Percentiles rank a stretch among this genome's conserved stretches.
These are phyloP conservation scores for Venturia effusa DNA, from an alignment of 2,329 filamentous ascomycete genomes.

Conservation along the genomic window DNA sequence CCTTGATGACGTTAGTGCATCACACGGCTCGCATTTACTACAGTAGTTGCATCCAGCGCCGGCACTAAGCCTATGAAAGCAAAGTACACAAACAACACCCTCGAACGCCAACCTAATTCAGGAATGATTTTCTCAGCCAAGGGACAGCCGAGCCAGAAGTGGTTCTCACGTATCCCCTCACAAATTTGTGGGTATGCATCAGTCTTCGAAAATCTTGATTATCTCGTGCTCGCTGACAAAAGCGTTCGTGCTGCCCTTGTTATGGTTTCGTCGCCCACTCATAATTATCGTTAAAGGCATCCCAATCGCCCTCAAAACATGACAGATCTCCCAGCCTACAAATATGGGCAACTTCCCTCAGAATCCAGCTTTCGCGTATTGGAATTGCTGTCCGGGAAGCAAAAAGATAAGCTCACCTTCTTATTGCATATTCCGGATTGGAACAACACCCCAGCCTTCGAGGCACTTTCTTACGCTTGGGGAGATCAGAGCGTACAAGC, in stretches of 20 bases:
- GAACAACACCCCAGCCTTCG: conserved; percentile 5
- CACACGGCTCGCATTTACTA: no score
- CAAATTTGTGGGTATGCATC: no score
- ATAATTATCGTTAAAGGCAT: background rate
- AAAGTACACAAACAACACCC: no score
- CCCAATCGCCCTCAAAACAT: background rate
- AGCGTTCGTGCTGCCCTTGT: background rate
- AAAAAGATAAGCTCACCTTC: background rate
- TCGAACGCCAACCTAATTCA: no score
- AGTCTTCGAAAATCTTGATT: background rate
- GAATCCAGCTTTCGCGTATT: conserved; percentile 1
- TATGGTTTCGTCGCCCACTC: background rate
- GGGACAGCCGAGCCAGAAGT: no score
- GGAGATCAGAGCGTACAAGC: background rate
- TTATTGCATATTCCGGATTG: background rate
- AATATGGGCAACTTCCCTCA: background rate
- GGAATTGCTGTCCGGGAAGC: background rate
- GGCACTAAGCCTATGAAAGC: no score
- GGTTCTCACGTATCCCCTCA: no score
- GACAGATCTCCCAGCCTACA: background rate
- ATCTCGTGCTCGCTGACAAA: background rate
- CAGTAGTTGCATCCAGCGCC: no score
- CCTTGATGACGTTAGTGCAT: no score
- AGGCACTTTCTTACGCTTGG: conserved; percentile 15
- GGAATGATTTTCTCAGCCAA: no score